Evolutionary conservation across 345 rosid species (phyloP), one percentile per base, ranked within the genome.

Genomic region (Clausena lansium): DNA sequence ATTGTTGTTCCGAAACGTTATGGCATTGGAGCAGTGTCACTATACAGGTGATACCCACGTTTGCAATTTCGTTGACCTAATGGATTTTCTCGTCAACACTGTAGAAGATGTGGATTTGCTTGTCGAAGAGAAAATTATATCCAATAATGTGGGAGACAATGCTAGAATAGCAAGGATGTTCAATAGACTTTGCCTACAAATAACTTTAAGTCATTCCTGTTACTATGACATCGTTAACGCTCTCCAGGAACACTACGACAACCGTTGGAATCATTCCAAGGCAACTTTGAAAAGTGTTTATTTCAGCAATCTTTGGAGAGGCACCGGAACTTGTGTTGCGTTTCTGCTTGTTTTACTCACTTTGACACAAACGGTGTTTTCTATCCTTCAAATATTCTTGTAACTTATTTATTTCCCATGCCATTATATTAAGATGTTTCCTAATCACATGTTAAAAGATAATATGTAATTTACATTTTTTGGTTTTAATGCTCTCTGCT

Each of bases 21-120:
- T 79, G 81, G 77, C 77, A 1, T 28, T 65, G 3, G 77, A 73
- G 68, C 77, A 64, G 28, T 79, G 77, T 27, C 78, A 79, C 27
- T 73, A 74, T 35, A 74, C 52, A 14, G 0, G 3, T 1, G 62
- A 67, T 4, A 59, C 70, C 6, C 50, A 59, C 24, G 61, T 74
- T 0, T 73, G 78, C 78, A 27, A 24, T 41, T 67, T 30, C 30
- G 7, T 79, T 30, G 11, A 15, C 1, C 61, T 66, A 10, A 64
- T n/a, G 73, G 73, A 50, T 41, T 4, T 2, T 0, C 77, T 74
- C 22, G 60, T 79, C 20, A 30, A 74, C 22, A 79, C 74, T 7
- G 24, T 55, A 14, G 55, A 45, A 45, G 82, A 79, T 55, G 78
- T 79, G 35, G 52, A 59, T 32, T 35, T 79, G 55, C 82, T 73